These are phyloP conservation scores for Apiotrichum brassicae DNA, from an alignment of 1,284 basidiomycete genomes.

Conservation along the genomic window DNA sequence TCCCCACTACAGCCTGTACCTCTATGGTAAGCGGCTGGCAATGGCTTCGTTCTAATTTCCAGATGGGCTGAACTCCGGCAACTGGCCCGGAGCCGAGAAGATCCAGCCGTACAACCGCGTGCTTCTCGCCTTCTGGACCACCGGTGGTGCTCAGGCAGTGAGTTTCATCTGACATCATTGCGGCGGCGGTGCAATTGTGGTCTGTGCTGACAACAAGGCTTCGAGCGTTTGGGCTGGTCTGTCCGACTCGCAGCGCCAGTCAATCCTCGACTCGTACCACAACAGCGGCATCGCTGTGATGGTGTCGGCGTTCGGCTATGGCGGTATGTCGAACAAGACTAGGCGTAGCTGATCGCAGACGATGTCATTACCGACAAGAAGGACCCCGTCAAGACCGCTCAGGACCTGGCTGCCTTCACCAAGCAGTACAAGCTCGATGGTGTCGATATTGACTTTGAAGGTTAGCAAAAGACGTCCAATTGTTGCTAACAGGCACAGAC, in stretches of 20 bases:
- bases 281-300: conserved; percentile 48
- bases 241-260: conserved; percentile 22
- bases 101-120: conserved; percentile 43
- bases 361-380: conserved; percentile 35
- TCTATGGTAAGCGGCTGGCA: conserved; percentile 21
- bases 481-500: conserved; percentile 6
- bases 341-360: conserved; percentile 21
- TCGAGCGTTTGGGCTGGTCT: conserved; percentile 33
- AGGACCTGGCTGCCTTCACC: conserved; percentile 42
- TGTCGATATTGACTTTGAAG: conserved; percentile 52
- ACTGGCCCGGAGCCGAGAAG: conserved; percentile 19
- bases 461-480: conserved; percentile 1
- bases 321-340: conserved; percentile 18
- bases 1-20: conserved; percentile 43
- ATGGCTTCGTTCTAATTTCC: conserved; percentile 20
- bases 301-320: conserved; percentile 49
- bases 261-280: conserved; percentile 45
- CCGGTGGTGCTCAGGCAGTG: conserved; percentile 37
- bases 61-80: conserved; percentile 30
- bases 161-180: no score
- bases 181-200: no score
- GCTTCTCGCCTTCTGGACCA: conserved; percentile 51
- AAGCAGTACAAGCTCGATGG: conserved; percentile 49
- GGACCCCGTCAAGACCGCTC: conserved; percentile 42
- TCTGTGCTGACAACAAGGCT: background rate